Conservation (phyloP, 345 rosid genomes). For the Psidium guajava region DNA sequence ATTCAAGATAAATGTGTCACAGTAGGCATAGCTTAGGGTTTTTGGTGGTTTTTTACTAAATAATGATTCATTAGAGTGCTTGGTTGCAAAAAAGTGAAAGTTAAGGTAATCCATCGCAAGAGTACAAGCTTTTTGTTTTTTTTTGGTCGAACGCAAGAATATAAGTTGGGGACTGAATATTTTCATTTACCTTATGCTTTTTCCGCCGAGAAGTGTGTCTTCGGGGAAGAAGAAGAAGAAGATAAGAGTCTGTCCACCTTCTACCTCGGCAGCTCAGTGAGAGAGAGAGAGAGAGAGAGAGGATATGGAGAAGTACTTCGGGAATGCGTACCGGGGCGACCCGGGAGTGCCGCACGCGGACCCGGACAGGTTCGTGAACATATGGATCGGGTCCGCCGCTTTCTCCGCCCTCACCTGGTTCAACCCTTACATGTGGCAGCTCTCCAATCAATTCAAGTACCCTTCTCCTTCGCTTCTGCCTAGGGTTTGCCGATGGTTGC, state of each 20-base stretch:
- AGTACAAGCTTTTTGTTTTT: background rate
- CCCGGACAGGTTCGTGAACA: conserved; percentile 56
- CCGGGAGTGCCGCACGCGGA: conserved; percentile 90
- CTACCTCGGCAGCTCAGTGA: background rate
- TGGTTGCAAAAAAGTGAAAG: background rate
- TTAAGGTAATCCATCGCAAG: background rate
- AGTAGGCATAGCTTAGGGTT: too few relatives aligned
- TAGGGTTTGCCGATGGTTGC: background rate
- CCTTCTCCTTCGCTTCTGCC: background rate
- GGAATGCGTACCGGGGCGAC: conserved; percentile 87
- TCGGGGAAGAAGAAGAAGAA: background rate
- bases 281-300: background rate
- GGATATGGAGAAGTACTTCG: conserved; percentile 81
- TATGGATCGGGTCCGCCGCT: conserved; percentile 76
- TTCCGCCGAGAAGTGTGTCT: background rate
- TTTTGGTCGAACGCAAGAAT: background rate
- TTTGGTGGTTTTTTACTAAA: too few relatives aligned
- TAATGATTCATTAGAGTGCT: background rate
- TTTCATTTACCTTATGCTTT: background rate
- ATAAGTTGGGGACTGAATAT: background rate
- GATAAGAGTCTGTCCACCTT: background rate
- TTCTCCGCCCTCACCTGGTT: conserved; percentile 56
- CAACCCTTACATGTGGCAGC: conserved; percentile 82
- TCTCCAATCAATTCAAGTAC: conserved; percentile 66
- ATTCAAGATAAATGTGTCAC: too few relatives aligned